Evolutionary conservation across 108 stramenopile species (phyloP), one percentile per base, ranked within the genome.

Genomic region (Pseudonitzschia multiseries): DNA sequence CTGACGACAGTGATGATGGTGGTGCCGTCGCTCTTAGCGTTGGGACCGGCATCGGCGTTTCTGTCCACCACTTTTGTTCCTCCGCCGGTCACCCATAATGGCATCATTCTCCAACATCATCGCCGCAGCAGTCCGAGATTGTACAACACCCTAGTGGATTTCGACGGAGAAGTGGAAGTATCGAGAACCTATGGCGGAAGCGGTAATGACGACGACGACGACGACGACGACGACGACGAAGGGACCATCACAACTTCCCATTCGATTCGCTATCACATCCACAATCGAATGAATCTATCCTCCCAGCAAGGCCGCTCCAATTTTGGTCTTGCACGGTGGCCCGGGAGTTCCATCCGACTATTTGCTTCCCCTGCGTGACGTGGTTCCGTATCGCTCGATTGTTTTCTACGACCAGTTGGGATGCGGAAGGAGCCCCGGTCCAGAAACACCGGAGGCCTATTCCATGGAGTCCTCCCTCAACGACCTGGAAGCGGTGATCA

Each of bases 341-440:
- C 88, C 88, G n/a, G 73, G 75, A 14, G 52, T 90, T 14, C 89
- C 89, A 22, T 86, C 86, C 1, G 74, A 80, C 41, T 90, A 90
- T 71, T 76, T 90, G 22, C 76, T 74, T 61, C 81, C 89, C 4
- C 72, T 87, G 21, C 86, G 60, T 31, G 60, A 82, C 41, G 27
- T 90, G 4, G 6, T 51, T 28, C 77, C 79, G 10, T 71, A 81
- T 66, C 75, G 89, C 71, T 79, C 84, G 12, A 78, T 89, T 22
- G 73, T 89, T 2, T 89, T 83, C 50, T 86, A 80, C 67, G 89
- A 89, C 84, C 89, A 89, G 73, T 32, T 89, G 20, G 89, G 89
- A 22, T 89, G 89, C 75, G 89, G 89, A 27, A 66, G 65, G 57
- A 76, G 73, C 2, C 69, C 75, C 31, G 73, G 78, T 67, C 88